A percentile compares a stretch with the other conserved stretches of the same genome.
These are phyloP conservation scores for Dipodascopsis tothii DNA, from an alignment of 805 yeast species.

Conservation along the genomic window DNA sequence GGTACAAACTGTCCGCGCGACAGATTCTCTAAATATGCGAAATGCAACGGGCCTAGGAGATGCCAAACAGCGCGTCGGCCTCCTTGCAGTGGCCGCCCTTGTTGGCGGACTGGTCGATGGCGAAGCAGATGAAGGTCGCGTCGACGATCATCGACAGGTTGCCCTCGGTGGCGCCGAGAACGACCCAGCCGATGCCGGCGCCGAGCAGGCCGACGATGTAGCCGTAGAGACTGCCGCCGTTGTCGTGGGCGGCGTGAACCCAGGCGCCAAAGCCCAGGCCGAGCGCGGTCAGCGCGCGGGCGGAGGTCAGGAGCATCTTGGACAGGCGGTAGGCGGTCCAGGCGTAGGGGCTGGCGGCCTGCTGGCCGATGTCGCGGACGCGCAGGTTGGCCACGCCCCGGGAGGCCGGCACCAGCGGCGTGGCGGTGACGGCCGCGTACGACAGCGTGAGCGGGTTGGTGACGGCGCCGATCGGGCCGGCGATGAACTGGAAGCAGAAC, in stretches of 20 bases:
- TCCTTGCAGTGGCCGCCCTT: slow-evolving; percentile 29
- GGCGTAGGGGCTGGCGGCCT: slow-evolving; percentile 19
- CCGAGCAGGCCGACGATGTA: slow-evolving; percentile 36
- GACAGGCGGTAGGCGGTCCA: slow-evolving; percentile 34
- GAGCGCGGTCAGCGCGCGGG: slow-evolving; percentile 33
- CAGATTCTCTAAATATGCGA: too few species aligned
- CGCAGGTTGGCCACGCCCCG: slow-evolving; percentile 23
- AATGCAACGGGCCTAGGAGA: too few species aligned
- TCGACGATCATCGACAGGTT: slow-evolving; percentile 32
- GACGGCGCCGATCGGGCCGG: slow-evolving; percentile 28
- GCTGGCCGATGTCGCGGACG: slow-evolving; percentile 12
- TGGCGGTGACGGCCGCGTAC: slow-evolving; percentile 32
- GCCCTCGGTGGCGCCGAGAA: slow-evolving; percentile 39
- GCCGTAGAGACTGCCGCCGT: slow-evolving; percentile 34
- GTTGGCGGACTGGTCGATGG: slow-evolving; percentile 29
- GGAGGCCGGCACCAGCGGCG: slow-evolving; percentile 32
- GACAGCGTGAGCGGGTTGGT: slow-evolving; percentile 35
- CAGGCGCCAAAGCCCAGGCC: slow-evolving; percentile 35
- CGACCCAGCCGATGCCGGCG: slow-evolving; percentile 37
- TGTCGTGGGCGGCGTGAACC: slow-evolving; percentile 35
- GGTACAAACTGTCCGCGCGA: background rate
- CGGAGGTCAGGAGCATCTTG: slow-evolving; percentile 33
- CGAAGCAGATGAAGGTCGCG: slow-evolving; percentile 31
- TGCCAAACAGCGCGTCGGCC: slow-evolving; percentile 27
- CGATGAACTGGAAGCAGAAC: slow-evolving; percentile 25